Percentiles rank a stretch among this genome's conserved stretches.
phyloP scores from a whole-genome alignment of 805 yeast species.

The Lachancea sp. region DNA sequence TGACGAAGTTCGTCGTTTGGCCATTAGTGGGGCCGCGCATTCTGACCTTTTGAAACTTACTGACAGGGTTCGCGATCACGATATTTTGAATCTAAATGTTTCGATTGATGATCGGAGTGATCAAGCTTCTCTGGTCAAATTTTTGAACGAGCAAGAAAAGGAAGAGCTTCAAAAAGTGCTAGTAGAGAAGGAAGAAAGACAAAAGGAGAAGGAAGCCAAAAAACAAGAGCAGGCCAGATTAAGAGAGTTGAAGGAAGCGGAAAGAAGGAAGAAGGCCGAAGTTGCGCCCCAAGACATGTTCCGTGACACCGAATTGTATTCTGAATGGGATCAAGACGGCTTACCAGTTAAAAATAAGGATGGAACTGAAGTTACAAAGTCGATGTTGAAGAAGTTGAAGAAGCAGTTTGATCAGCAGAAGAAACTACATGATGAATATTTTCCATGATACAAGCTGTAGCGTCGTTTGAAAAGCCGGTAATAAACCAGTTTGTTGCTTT shows the following conservation, averaged over 20 bases:
- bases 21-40: slow-evolving; percentile 53
- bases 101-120: slow-evolving; percentile 86
- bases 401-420: slow-evolving; percentile 77
- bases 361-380: slow-evolving; percentile 82
- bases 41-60: slow-evolving; percentile 56
- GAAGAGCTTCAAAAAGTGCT: slow-evolving; percentile 52
- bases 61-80: slow-evolving; percentile 68
- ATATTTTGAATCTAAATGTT: slow-evolving; percentile 67
- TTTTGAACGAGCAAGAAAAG: slow-evolving; percentile 64
- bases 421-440: slow-evolving; percentile 69
- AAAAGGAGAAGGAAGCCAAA: slow-evolving; percentile 52
- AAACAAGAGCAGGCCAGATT: slow-evolving; percentile 49
- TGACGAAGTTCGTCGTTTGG: slow-evolving; percentile 69
- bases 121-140: slow-evolving; percentile 75
- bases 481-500: too few species aligned
- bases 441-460: slow-evolving; percentile 14
- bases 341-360: slow-evolving; percentile 67
- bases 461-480: too few species aligned
- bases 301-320: slow-evolving; percentile 46
- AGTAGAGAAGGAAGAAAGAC: slow-evolving; percentile 48
- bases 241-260: slow-evolving; percentile 58
- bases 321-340: slow-evolving; percentile 82
- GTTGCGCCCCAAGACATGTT: slow-evolving; percentile 70
- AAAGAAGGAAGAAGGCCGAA: slow-evolving; percentile 59
- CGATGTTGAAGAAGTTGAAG: slow-evolving; percentile 72